Conservation (phyloP, 2,329 filamentous ascomycete genomes). For the Huntiella abstrusa region DNA sequence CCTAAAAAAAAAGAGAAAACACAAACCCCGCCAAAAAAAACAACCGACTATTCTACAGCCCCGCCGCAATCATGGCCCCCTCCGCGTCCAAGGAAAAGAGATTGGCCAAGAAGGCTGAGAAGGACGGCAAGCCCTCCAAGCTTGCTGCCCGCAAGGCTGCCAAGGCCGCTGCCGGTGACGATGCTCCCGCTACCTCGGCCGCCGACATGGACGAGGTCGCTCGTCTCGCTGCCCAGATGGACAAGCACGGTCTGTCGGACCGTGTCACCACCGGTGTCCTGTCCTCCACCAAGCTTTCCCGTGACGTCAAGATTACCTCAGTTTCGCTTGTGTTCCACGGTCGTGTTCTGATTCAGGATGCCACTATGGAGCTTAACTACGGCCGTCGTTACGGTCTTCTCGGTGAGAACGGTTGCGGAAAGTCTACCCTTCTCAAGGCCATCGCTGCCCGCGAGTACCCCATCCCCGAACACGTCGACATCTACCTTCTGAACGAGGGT, state of each 20-base stretch:
- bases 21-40: neutral
- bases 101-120: conserved; percentile 50
- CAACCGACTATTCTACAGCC: conserved; percentile 10
- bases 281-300: conserved; percentile 62
- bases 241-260: conserved; percentile 90
- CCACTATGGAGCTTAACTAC: conserved; percentile 80
- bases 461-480: conserved; percentile 89
- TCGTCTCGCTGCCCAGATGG: conserved; percentile 80
- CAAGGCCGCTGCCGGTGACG: conserved; percentile 53
- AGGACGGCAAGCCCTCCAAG: conserved; percentile 60
- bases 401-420: conserved; percentile 98
- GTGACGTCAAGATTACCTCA: conserved; percentile 94
- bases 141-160: conserved; percentile 47
- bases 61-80: conserved; percentile 32
- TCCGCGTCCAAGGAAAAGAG: conserved; percentile 54
- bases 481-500: conserved; percentile 96
- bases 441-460: conserved; percentile 89
- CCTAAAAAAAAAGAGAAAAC: no score
- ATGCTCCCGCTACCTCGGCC: conserved; percentile 49
- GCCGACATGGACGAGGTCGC: conserved; percentile 65
- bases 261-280: conserved; percentile 96
- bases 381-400: conserved; percentile 85
- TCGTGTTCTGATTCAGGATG: conserved; percentile 85
- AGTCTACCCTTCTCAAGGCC: conserved; percentile 91
- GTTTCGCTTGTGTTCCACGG: conserved; percentile 93